Evolutionary conservation across 1,284 basidiomycete genomes (phyloP).

Genomic region (Microbotryum intermedium): DNA sequence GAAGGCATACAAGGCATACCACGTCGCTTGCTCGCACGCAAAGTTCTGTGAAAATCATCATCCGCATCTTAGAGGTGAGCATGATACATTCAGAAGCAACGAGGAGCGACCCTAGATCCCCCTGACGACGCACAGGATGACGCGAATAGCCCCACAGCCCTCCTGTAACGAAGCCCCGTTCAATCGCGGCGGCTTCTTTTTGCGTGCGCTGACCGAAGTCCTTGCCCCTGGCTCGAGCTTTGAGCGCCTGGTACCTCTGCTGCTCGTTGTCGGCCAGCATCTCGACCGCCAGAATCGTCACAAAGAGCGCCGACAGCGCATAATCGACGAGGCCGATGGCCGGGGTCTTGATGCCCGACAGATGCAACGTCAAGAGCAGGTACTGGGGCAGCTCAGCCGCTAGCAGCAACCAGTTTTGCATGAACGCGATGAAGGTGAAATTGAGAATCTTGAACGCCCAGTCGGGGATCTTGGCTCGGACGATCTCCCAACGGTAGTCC

Average conservation of each 20-base stretch:
- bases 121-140: slow-evolving; percentile 51
- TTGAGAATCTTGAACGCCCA: slow-evolving; percentile 72
- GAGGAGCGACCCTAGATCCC: neutral
- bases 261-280: slow-evolving; percentile 86
- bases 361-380: slow-evolving; percentile 50
- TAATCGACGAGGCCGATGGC: slow-evolving; percentile 56
- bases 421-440: slow-evolving; percentile 66
- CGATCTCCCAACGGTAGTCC: slow-evolving; percentile 82
- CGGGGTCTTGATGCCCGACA: slow-evolving; percentile 34
- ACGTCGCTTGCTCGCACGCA: slow-evolving; percentile 33
- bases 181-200: slow-evolving; percentile 51
- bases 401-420: slow-evolving; percentile 72
- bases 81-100: neutral
- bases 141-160: slow-evolving; percentile 79
- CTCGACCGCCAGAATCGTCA: slow-evolving; percentile 58
- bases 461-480: slow-evolving; percentile 57
- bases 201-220: slow-evolving; percentile 48
- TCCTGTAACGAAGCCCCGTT: slow-evolving; percentile 72
- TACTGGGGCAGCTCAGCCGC: slow-evolving; percentile 36
- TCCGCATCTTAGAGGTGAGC: neutral
- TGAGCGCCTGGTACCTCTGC: slow-evolving; percentile 54
- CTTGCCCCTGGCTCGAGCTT: slow-evolving; percentile 36
- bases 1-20: slow-evolving; percentile 33
- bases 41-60: slow-evolving; percentile 28
- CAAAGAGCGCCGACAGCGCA: slow-evolving; percentile 51